Percentiles rank a stretch among this genome's conserved stretches.
These are phyloP conservation scores for Termitomyces sp. DNA, from an alignment of 768 basidiomycete species.

Conservation along the genomic window DNA sequence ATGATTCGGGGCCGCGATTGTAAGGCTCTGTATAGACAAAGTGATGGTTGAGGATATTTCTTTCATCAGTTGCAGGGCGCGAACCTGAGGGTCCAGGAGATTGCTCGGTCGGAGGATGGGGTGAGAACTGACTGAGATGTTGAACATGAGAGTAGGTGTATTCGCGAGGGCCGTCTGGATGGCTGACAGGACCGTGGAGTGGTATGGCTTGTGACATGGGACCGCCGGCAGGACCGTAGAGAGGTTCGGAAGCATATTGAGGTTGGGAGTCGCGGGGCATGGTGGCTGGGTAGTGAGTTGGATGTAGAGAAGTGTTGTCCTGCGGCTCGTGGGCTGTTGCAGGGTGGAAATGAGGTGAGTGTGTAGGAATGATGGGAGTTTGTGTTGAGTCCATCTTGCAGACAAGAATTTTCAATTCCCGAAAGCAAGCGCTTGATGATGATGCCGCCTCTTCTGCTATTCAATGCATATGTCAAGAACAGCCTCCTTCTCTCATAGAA, in stretches of 20 bases:
- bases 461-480: slow-evolving; percentile 10
- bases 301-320: slow-evolving; percentile 19
- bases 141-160: slow-evolving; percentile 41
- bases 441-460: slow-evolving; percentile 2
- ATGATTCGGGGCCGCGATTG: slow-evolving; percentile 41
- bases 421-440: slow-evolving; percentile 21
- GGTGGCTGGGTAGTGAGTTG: slow-evolving; percentile 27
- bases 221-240: slow-evolving; percentile 39
- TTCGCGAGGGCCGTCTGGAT: slow-evolving; percentile 41
- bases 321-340: slow-evolving; percentile 28
- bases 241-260: slow-evolving; percentile 29
- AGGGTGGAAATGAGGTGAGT: slow-evolving; percentile 27
- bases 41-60: slow-evolving; percentile 39
- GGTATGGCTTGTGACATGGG: slow-evolving; percentile 44
- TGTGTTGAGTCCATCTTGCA: slow-evolving; percentile 25
- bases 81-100: slow-evolving; percentile 27
- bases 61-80: slow-evolving; percentile 18
- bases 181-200: slow-evolving; percentile 41
- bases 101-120: slow-evolving; percentile 27
- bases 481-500: slow-evolving; percentile 9
- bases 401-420: slow-evolving; percentile 25
- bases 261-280: slow-evolving; percentile 36
- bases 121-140: slow-evolving; percentile 37
- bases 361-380: slow-evolving; percentile 29
- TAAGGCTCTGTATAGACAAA: slow-evolving; percentile 53